phyloP scores from a whole-genome alignment of 176 grass and related monocot genomes.

The Panicum miliaceum region DNA sequence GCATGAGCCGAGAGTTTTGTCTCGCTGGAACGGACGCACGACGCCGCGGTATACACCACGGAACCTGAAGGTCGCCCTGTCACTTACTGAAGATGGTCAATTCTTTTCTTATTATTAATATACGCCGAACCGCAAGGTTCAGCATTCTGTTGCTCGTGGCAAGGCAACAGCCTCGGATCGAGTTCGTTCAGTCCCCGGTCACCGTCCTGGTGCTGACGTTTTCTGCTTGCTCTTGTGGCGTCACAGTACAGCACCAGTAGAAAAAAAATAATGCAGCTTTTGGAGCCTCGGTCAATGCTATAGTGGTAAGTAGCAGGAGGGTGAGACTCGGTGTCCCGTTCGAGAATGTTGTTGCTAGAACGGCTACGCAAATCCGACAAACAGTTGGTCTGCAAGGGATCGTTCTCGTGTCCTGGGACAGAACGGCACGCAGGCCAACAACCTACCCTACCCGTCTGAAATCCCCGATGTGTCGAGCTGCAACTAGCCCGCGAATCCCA shows the following conservation, averaged over 20 bases:
- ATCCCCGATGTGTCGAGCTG: neutral
- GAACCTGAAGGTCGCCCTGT: neutral
- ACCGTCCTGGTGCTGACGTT: neutral
- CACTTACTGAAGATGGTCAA: too few species aligned
- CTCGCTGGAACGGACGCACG: constrained; percentile 27
- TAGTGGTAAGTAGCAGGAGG: neutral
- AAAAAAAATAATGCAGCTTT: too few species aligned
- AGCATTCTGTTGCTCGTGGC: too few species aligned
- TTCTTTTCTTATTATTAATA: too few species aligned
- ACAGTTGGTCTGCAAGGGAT: neutral
- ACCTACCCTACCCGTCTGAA: neutral
- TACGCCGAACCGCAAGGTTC: too few species aligned
- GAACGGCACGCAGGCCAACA: neutral
- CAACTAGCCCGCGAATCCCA: neutral
- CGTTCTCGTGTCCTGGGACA: neutral
- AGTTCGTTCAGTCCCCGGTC: neutral
- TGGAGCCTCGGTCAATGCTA: too few species aligned
- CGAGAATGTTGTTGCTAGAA: neutral
- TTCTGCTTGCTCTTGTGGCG: neutral
- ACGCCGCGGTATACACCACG: constrained; percentile 21
- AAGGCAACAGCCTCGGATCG: neutral
- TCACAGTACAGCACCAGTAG: too few species aligned
- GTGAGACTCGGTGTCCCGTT: neutral
- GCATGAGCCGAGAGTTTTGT: neutral
- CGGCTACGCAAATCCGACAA: neutral